Evolutionary conservation across 768 basidiomycete species (phyloP).

Genomic region (Suillus fuscotomentosus): DNA sequence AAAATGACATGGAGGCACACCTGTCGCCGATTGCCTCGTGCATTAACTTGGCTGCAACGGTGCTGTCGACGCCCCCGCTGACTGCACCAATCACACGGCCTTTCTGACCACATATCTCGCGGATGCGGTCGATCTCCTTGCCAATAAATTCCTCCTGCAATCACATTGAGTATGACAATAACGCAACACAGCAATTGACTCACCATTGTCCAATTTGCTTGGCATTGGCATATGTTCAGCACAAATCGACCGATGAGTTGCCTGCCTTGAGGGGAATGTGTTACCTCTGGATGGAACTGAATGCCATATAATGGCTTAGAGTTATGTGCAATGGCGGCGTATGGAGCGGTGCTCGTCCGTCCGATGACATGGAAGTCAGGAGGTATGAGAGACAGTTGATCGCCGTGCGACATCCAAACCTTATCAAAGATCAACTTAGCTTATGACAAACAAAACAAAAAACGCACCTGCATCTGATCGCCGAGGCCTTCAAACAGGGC

Average conservation of each 20-base stretch:
- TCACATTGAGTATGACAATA: conserved; percentile 5
- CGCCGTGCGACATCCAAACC: conserved; percentile 99
- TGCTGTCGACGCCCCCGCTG: conserved; percentile 96
- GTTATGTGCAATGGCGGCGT: conserved; percentile 90
- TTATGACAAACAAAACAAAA: background rate
- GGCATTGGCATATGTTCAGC: conserved; percentile 79
- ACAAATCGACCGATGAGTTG: conserved; percentile 88
- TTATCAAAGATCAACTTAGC: conserved; percentile 28
- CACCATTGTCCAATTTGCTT: conserved; percentile 92
- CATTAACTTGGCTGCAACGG: conserved; percentile 98
- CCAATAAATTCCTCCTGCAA: conserved; percentile 93
- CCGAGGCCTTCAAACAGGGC: conserved; percentile 84
- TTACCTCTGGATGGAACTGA: conserved; percentile 99
- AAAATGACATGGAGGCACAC: conserved; percentile 36
- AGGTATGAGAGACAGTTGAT: conserved; percentile 83
- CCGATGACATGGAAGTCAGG: conserved; percentile 87
- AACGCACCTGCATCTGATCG: conserved; percentile 80
- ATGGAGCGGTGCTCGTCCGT: conserved; percentile 83
- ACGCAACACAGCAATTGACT: conserved; percentile 11
- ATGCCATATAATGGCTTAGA: conserved; percentile 91
- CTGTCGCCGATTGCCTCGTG: conserved; percentile 98
- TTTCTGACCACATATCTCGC: conserved; percentile 89
- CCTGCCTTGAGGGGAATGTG: conserved; percentile 86
- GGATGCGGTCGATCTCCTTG: conserved; percentile 92
- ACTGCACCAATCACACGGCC: conserved; percentile 98